Evolutionary conservation across 805 yeast species (phyloP), one percentile per base, ranked within the genome.

Genomic region (Starmerella floricola): DNA sequence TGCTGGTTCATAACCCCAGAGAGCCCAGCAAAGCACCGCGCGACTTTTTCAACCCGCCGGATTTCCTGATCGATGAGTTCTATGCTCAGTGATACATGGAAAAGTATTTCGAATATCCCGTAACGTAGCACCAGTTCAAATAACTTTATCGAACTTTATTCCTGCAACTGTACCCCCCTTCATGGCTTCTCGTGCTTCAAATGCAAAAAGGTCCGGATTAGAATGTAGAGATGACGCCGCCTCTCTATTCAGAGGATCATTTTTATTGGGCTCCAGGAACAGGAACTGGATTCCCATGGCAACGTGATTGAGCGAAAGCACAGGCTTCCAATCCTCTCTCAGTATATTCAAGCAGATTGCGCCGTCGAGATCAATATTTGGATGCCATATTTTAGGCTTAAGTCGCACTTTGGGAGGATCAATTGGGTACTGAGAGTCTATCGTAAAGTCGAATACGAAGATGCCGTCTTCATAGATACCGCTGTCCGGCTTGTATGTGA

Each of bases 281-380:
- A 88, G 68, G 57, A 79, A 86, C 54, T 86, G 73, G 41, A 88
- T 67, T 0, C 98, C 97, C 31, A 87, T 78, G 42, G 87, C 68
- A 8, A 88, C 77, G 4, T 87, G 70, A 57, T 81, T 84, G 55
- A 88, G 64, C 45, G 80, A 82, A 51, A 88, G 66, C 0, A 86
- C 94, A 0, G 98, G 97, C 23, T 86, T 77, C 98, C 98, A 88
- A 59, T 88, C 97, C 59, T 87, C 95, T 52, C 97, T 67, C 45
- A 88, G 66, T 28, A 88, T 87, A 57, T 88, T 88, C 46, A 88
- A 68, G 57, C 98, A 88, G 5, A 88, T 82, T 56, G 86, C 88
- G 0, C 97, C 97, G 34, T 82, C 79, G 17, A 74, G 58, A 58
- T 88, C 95, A 50, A 88, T 88, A 56, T 88, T 88, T 11, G 98